phyloP scores from a whole-genome alignment of 2,329 filamentous ascomycete species.

The Kalaharituber pfeilii region DNA sequence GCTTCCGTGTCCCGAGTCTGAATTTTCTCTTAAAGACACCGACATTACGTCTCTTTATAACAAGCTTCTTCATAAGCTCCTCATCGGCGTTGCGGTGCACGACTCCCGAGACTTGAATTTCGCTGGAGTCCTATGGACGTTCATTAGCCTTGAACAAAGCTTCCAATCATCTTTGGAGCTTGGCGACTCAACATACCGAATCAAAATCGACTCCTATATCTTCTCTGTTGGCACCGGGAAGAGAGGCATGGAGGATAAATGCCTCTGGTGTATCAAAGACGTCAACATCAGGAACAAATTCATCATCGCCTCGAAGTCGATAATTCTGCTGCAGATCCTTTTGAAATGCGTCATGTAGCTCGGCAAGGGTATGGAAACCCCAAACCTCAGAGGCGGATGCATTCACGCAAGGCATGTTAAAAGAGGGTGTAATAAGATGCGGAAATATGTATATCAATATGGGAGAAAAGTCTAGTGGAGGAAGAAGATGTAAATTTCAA shows the following conservation, averaged over 20 bases:
- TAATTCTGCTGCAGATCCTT: conserved; percentile 4
- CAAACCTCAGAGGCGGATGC: neutral
- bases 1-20: conserved; percentile 13
- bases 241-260: conserved; percentile 18
- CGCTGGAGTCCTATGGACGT: conserved; percentile 10
- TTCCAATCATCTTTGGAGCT: neutral
- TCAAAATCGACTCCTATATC: conserved; percentile 21
- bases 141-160: neutral
- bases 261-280: conserved; percentile 19
- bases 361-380: neutral
- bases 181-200: conserved; percentile 5
- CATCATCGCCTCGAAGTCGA: conserved; percentile 6
- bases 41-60: conserved; percentile 11
- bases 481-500: no score
- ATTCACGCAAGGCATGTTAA: neutral
- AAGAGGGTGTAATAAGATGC: neutral
- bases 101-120: conserved; percentile 19
- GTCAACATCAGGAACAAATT: conserved; percentile 17
- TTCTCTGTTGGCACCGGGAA: conserved; percentile 18
- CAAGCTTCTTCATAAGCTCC: conserved; percentile 17
- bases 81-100: conserved; percentile 19
- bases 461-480: no score
- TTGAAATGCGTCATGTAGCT: neutral
- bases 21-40: conserved; percentile 19
- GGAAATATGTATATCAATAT: neutral